These are phyloP conservation scores for Ajuga chamaepitys DNA, from an alignment of 257 asterid species.

Conservation along the genomic window DNA sequence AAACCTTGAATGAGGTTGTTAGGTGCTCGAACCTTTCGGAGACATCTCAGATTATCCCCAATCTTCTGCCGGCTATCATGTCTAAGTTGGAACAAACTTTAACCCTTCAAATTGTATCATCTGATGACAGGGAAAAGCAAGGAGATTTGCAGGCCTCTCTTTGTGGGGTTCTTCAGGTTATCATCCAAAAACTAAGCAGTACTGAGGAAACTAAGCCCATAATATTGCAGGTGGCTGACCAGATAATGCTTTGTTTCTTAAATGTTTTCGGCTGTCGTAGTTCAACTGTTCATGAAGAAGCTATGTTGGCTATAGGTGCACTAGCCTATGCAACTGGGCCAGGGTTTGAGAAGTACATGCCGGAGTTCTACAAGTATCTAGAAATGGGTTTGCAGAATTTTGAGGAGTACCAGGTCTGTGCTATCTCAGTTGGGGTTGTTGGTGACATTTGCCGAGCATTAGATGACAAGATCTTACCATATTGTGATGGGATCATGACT, in stretches of 20 bases:
- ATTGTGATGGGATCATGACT: not conserved
- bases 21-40: not conserved
- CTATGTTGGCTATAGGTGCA: constrained; percentile 7
- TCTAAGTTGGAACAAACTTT: not conserved
- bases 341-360: not conserved
- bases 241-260: not conserved
- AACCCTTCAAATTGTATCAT: not conserved
- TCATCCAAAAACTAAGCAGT: constrained; percentile 1
- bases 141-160: not conserved
- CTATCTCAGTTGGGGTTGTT: constrained; percentile 2
- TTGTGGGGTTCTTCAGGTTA: constrained; percentile 1
- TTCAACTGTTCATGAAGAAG: constrained; percentile 1
- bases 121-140: constrained; percentile 4
- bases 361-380: not conserved
- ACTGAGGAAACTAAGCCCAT: not conserved
- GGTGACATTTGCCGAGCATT: constrained; percentile 1
- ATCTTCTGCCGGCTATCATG: not conserved
- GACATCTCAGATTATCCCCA: not conserved
- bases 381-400: constrained; percentile 6
- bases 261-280: not conserved
- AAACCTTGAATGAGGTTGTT: not conserved
- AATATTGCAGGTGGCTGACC: constrained; percentile 4
- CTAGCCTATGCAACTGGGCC: constrained; percentile 1
- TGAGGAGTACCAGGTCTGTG: constrained; percentile 2
- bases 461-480: not conserved